phyloP scores from a whole-genome alignment of 768 basidiomycete genomes.

The Phanerochaete carnosa region DNA sequence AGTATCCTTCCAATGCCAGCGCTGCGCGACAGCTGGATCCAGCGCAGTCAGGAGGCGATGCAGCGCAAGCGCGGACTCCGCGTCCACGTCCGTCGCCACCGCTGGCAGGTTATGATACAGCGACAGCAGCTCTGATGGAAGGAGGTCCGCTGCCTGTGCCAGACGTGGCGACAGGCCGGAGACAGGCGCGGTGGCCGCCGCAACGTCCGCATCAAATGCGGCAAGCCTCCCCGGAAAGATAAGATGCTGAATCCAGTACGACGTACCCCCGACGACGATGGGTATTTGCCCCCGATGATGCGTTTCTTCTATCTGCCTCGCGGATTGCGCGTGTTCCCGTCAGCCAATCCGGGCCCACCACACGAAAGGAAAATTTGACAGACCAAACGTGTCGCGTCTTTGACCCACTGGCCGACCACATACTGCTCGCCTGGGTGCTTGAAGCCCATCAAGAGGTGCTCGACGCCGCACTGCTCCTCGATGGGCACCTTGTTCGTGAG shows the following conservation, averaged over 20 bases:
- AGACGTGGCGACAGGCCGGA: background rate
- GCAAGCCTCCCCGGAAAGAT: constrained; percentile 79
- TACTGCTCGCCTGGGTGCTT: constrained; percentile 87
- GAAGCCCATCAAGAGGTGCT: constrained; percentile 88
- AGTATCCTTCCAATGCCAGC: constrained; percentile 97
- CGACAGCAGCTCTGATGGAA: constrained; percentile 44
- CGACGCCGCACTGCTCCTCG: constrained; percentile 73
- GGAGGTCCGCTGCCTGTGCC: constrained; percentile 34
- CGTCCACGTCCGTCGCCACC: constrained; percentile 45
- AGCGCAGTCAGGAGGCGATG: constrained; percentile 63
- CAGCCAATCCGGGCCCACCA: background rate
- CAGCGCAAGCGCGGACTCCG: constrained; percentile 57
- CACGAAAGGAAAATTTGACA: constrained; percentile 26
- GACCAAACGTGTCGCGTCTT: constrained; percentile 75
- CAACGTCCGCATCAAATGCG: too few relatives aligned
- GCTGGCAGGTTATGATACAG: constrained; percentile 60
- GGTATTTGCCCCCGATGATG: constrained; percentile 65
- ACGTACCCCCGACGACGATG: constrained; percentile 92
- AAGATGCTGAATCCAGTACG: constrained; percentile 97
- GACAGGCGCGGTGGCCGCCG: too few relatives aligned
- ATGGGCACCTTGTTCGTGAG: constrained; percentile 91
- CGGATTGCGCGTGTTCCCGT: background rate
- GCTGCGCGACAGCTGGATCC: constrained; percentile 67
- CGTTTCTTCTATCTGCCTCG: constrained; percentile 68
- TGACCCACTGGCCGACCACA: constrained; percentile 83